phyloP scores from a whole-genome alignment of 805 yeast species.

The Candida broadrunensis region DNA sequence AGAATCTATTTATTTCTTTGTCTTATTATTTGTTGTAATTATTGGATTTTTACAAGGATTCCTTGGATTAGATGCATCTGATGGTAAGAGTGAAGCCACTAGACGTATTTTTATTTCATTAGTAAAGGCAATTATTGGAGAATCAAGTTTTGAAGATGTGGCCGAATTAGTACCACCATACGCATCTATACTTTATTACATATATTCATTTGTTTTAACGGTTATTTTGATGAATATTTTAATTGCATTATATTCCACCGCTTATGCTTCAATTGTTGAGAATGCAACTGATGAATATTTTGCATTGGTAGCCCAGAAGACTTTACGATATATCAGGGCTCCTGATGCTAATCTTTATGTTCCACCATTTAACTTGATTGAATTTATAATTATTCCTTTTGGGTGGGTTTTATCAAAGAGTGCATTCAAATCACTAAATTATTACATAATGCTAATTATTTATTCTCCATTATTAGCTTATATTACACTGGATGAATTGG shows the following conservation, averaged over 20 bases:
- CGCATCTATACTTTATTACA: slow-evolving; percentile 74
- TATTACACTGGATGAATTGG: slow-evolving; percentile 62
- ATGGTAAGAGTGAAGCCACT: slow-evolving; percentile 78
- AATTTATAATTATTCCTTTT: slow-evolving; percentile 39
- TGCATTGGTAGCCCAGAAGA: slow-evolving; percentile 81
- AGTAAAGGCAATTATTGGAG: slow-evolving; percentile 70
- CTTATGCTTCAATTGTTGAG: slow-evolving; percentile 75
- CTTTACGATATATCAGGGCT: slow-evolving; percentile 79
- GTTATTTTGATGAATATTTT: slow-evolving; percentile 78
- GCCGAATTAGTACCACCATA: slow-evolving; percentile 79
- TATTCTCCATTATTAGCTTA: slow-evolving; percentile 66
- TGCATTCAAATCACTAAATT: slow-evolving; percentile 40
- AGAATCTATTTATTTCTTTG: slow-evolving; percentile 81
- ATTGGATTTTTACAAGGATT: slow-evolving; percentile 86
- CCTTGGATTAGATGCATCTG: slow-evolving; percentile 82
- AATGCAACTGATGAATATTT: slow-evolving; percentile 83
- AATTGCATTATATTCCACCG: slow-evolving; percentile 81
- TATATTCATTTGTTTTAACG: slow-evolving; percentile 70
- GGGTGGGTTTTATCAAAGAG: slow-evolving; percentile 32
- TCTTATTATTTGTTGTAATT: slow-evolving; percentile 64
- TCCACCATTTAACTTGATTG: slow-evolving; percentile 80
- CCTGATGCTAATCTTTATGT: slow-evolving; percentile 85
- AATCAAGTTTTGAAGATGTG: slow-evolving; percentile 68
- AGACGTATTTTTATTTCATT: slow-evolving; percentile 58
- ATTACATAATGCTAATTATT: slow-evolving; percentile 57